A percentile compares a stretch with the other conserved stretches of the same genome.
phyloP scores from a whole-genome alignment of 306 rosid genomes.

The Quercus cerris region DNA sequence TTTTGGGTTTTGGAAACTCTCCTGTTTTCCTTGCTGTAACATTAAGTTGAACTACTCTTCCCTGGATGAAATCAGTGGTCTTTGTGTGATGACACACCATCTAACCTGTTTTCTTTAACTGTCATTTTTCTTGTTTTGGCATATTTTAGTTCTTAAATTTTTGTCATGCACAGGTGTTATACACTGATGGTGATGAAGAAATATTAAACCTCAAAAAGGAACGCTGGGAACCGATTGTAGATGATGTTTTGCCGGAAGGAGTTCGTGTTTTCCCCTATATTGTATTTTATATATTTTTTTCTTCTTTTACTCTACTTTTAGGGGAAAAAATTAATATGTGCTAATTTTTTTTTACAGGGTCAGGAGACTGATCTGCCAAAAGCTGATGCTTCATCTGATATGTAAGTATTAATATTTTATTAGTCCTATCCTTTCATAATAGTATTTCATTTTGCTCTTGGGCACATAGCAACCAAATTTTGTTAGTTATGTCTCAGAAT shows the following conservation, averaged over 20 bases:
- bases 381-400: slow-evolving; percentile 33
- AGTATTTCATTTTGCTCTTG: background rate
- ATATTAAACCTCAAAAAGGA: slow-evolving; percentile 52
- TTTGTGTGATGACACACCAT: background rate
- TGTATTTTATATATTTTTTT: background rate
- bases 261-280: slow-evolving; percentile 33
- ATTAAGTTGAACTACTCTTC: slow-evolving; percentile 7
- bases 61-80: background rate
- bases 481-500: background rate
- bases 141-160: background rate
- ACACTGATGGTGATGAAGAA: slow-evolving; percentile 65
- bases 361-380: slow-evolving; percentile 36
- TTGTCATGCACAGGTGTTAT: slow-evolving; percentile 41
- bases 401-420: slow-evolving; percentile 38
- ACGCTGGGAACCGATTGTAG: slow-evolving; percentile 43
- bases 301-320: background rate
- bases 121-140: slow-evolving; percentile 16
- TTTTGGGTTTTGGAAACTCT: background rate
- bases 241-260: slow-evolving; percentile 29
- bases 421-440: background rate
- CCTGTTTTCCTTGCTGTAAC: slow-evolving; percentile 10
- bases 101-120: background rate
- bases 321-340: background rate
- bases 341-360: slow-evolving; percentile 26
- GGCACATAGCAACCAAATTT: background rate